Percentiles rank a stretch among this genome's conserved stretches.
Evolutionary conservation across 2,329 filamentous ascomycete genomes (phyloP).

Genomic region (Colletotrichum tropicicola): DNA sequence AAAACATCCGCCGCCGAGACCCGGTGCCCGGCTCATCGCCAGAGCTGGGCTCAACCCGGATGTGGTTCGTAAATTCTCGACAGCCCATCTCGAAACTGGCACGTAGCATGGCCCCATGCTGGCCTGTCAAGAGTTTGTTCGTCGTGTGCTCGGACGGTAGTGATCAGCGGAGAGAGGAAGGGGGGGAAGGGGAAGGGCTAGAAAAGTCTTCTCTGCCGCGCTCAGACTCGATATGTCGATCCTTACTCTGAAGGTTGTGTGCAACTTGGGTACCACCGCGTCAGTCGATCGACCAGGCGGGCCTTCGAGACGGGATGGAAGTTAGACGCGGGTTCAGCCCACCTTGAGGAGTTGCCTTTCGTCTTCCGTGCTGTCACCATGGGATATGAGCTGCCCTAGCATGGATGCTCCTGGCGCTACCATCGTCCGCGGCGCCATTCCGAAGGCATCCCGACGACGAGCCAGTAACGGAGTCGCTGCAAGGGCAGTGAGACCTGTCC

Average conservation of each 20-base stretch:
- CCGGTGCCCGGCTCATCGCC: neutral
- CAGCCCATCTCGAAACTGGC: neutral
- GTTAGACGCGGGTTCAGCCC: too few relatives aligned
- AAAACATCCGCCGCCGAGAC: neutral
- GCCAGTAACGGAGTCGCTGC: too few relatives aligned
- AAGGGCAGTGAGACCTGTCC: too few relatives aligned
- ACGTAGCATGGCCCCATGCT: neutral
- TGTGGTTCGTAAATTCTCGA: neutral
- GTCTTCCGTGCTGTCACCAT: too few relatives aligned
- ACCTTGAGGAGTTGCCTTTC: too few relatives aligned
- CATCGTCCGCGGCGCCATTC: too few relatives aligned
- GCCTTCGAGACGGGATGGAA: neutral
- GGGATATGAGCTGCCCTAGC: too few relatives aligned
- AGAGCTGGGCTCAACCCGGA: slow-evolving; percentile 10
- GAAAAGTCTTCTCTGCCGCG: neutral
- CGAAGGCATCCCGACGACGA: too few relatives aligned
- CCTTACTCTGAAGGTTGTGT: neutral
- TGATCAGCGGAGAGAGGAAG: slow-evolving; percentile 6
- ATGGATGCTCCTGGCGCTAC: too few relatives aligned
- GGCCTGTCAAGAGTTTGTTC: slow-evolving; percentile 3
- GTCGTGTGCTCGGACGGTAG: slow-evolving; percentile 14
- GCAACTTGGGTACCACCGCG: neutral
- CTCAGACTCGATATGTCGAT: slow-evolving; percentile 13
- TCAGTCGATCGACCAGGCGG: neutral
- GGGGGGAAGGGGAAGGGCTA: neutral